phyloP scores from a whole-genome alignment of 1,284 basidiomycete genomes.

The Xanthoconium separans region DNA sequence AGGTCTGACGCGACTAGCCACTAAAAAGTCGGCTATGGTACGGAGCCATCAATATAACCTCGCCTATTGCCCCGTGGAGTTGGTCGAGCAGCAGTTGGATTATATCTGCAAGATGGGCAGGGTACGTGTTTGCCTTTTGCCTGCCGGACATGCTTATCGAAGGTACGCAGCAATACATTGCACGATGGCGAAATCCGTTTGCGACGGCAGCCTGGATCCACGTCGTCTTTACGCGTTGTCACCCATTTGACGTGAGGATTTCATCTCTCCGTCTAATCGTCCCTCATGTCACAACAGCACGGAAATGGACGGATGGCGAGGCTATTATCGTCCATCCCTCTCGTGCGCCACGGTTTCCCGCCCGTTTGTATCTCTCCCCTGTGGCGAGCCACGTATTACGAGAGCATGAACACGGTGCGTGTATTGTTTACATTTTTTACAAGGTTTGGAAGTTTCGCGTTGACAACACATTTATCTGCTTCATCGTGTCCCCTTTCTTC shows the following conservation, averaged over 20 bases:
- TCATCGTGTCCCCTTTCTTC: neutral
- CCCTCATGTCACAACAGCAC: conserved; percentile 28
- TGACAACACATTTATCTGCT: neutral
- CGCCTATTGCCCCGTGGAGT: conserved; percentile 38
- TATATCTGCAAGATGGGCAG: conserved; percentile 43
- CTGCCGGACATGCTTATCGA: neutral
- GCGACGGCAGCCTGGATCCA: conserved; percentile 46
- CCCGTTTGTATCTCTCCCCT: conserved; percentile 37
- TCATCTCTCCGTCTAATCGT: neutral
- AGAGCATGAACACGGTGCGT: conserved; percentile 36
- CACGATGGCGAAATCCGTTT: conserved; percentile 41
- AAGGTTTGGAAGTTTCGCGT: neutral
- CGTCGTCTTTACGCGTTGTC: conserved; percentile 41
- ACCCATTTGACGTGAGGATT: conserved; percentile 41
- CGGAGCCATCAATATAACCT: conserved; percentile 34
- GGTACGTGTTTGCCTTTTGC: conserved; percentile 22
- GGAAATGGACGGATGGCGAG: conserved; percentile 43
- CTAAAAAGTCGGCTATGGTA: conserved; percentile 38
- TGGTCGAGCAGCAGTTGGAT: conserved; percentile 40
- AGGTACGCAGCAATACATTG: conserved; percentile 34
- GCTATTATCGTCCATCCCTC: conserved; percentile 41
- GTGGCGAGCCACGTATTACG: conserved; percentile 35
- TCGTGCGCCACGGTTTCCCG: conserved; percentile 39
- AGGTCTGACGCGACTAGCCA: conserved; percentile 36
- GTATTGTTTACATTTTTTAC: neutral